These are phyloP conservation scores for Aspergillus ochraceoroseus DNA, from an alignment of 2,329 filamentous ascomycete species.

Conservation along the genomic window DNA sequence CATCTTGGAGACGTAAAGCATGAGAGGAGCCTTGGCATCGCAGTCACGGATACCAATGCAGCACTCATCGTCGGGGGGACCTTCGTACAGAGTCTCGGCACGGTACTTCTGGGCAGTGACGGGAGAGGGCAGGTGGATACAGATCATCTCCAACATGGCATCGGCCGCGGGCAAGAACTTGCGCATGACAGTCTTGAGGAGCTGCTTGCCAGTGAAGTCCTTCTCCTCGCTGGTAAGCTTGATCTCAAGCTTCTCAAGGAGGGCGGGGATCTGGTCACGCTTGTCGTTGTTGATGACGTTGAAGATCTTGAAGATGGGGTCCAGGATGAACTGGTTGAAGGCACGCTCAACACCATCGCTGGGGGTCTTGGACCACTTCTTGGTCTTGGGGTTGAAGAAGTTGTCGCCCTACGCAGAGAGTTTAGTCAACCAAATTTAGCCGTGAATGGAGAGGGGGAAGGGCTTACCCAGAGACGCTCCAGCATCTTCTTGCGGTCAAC, in stretches of 20 bases:
- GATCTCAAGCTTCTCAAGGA: slow-evolving; percentile 90
- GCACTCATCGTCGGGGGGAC: slow-evolving; percentile 84
- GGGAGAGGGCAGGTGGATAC: slow-evolving; percentile 96
- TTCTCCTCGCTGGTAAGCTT: slow-evolving; percentile 84
- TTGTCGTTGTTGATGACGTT: slow-evolving; percentile 95
- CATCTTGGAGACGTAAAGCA: slow-evolving; percentile 99
- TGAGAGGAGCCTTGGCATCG: slow-evolving; percentile 95
- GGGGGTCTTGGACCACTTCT: slow-evolving; percentile 97
- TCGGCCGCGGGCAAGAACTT: slow-evolving; percentile 98
- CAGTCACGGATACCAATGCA: slow-evolving; percentile 98
- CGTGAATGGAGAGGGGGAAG: slow-evolving; percentile 19
- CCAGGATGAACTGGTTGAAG: slow-evolving; percentile 99
- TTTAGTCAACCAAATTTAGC: slow-evolving; percentile 8
- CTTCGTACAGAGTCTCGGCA: slow-evolving; percentile 98
- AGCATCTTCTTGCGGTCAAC: slow-evolving; percentile 99
- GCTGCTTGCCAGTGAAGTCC: slow-evolving; percentile 92
- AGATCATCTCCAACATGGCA: slow-evolving; percentile 99
- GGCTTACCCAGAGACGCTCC: slow-evolving; percentile 92
- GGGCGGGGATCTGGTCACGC: slow-evolving; percentile 78
- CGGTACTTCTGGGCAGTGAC: slow-evolving; percentile 95
- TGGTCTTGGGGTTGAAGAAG: slow-evolving; percentile 99
- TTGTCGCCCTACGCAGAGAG: slow-evolving; percentile 66
- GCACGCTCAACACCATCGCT: slow-evolving; percentile 92
- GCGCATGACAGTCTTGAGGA: slow-evolving; percentile 97
- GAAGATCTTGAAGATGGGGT: slow-evolving; percentile 99